A percentile compares a stretch with the other conserved stretches of the same genome.
Evolutionary conservation across 2,329 filamentous ascomycete species (phyloP).

Genomic region (Xylaria arbuscula): DNA sequence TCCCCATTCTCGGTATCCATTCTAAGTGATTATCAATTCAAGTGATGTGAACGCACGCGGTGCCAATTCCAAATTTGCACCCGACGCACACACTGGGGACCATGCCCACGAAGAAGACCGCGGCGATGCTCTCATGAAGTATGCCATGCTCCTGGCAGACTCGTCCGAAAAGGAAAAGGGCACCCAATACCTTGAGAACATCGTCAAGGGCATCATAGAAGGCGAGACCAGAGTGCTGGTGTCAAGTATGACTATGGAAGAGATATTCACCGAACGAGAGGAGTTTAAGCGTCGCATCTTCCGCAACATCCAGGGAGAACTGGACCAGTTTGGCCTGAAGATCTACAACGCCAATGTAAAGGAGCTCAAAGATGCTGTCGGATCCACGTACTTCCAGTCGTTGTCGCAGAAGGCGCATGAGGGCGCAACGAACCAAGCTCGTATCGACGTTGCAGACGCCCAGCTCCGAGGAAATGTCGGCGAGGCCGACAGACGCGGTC

Average conservation of each 20-base stretch:
- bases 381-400: constrained; percentile 85
- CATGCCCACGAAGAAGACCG: constrained; percentile 57
- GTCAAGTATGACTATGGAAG: constrained; percentile 91
- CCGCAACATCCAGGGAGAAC: constrained; percentile 80
- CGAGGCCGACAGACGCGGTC: constrained; percentile 80
- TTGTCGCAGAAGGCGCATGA: constrained; percentile 87
- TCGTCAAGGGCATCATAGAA: constrained; percentile 90
- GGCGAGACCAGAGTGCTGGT: constrained; percentile 87
- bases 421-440: constrained; percentile 83
- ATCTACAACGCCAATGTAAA: constrained; percentile 83
- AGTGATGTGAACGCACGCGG: constrained; percentile 71
- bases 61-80: constrained; percentile 53
- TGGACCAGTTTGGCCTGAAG: constrained; percentile 82
- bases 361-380: constrained; percentile 84
- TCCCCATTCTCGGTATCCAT: background rate
- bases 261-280: constrained; percentile 82
- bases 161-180: constrained; percentile 56
- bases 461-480: constrained; percentile 76
- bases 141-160: constrained; percentile 81
- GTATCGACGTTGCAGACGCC: constrained; percentile 73
- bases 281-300: constrained; percentile 81
- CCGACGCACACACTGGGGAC: background rate
- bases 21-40: constrained; percentile 21
- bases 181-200: constrained; percentile 77
- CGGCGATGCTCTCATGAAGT: constrained; percentile 78